A percentile compares a stretch with the other conserved stretches of the same genome.
These are phyloP conservation scores for Fusarium sp. DNA, from an alignment of 2,329 filamentous ascomycete species.

Conservation along the genomic window DNA sequence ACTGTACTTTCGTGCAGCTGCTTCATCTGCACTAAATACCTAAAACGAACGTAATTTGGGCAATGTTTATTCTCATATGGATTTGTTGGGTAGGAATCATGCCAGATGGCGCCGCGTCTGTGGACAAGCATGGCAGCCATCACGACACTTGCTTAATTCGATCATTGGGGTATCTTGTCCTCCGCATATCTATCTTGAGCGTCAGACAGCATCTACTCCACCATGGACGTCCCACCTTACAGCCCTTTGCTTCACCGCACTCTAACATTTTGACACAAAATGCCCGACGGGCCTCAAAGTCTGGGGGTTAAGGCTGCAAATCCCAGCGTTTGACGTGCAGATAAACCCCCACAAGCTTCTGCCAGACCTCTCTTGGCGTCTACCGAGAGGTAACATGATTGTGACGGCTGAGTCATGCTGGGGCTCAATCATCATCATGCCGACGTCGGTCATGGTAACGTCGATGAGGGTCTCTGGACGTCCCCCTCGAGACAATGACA, in stretches of 20 bases:
- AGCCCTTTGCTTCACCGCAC: constrained; percentile 42
- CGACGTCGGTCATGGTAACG: constrained; percentile 48
- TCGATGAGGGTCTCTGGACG: constrained; percentile 45
- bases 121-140: constrained; percentile 54
- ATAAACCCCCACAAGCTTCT: constrained; percentile 12
- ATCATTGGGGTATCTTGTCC: constrained; percentile 48
- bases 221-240: constrained; percentile 30
- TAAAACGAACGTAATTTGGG: constrained; percentile 40
- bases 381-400: constrained; percentile 10
- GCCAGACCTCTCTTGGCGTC: constrained; percentile 15
- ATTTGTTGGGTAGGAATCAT: constrained; percentile 47
- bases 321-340: constrained; percentile 17
- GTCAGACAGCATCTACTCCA: constrained; percentile 37
- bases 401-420: constrained; percentile 19
- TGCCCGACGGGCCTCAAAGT: constrained; percentile 34
- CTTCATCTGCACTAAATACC: constrained; percentile 41
- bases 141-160: constrained; percentile 39
- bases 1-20: constrained; percentile 39
- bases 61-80: constrained; percentile 40
- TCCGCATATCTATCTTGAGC: constrained; percentile 43
- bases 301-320: constrained; percentile 17
- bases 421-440: constrained; percentile 43
- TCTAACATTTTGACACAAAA: constrained; percentile 28
- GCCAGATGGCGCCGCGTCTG: constrained; percentile 63
- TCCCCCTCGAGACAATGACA: constrained; percentile 59